phyloP scores from a whole-genome alignment of 23 red algal species.

The Gracilaria vermiculophylla region DNA sequence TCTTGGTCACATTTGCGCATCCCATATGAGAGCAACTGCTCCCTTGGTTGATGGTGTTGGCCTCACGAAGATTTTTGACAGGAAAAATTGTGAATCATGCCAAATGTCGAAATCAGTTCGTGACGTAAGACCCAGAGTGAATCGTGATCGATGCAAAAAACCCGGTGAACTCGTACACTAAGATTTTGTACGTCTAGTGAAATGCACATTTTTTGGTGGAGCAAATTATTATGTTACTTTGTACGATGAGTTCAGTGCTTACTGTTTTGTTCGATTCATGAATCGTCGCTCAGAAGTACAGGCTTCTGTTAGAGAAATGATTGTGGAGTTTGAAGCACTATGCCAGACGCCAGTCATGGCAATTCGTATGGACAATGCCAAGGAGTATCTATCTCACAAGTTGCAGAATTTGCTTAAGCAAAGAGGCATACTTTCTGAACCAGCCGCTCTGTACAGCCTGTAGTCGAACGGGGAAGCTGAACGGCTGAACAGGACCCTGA shows the following conservation, averaged over 20 bases:
- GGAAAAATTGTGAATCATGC: too few species aligned
- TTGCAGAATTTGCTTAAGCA: slow-evolving; percentile 23
- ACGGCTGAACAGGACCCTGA: slow-evolving; percentile 2
- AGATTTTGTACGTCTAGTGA: not conserved
- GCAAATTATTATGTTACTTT: slow-evolving; percentile 11
- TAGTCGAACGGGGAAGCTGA: slow-evolving; percentile 21
- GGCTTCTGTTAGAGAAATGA: slow-evolving; percentile 14
- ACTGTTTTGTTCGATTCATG: slow-evolving; percentile 17
- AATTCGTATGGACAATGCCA: slow-evolving; percentile 3
- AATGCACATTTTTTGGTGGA: not conserved
- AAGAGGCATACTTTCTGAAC: not conserved
- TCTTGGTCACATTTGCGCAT: too few species aligned
- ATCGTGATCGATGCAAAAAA: too few species aligned
- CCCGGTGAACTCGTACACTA: not conserved
- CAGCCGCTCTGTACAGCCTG: not conserved
- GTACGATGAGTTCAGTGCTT: not conserved
- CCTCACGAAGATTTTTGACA: too few species aligned
- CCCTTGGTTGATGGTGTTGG: too few species aligned
- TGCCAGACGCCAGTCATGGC: not conserved
- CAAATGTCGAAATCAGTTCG: too few species aligned
- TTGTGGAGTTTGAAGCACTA: not conserved
- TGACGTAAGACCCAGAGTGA: too few species aligned
- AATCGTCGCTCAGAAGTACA: slow-evolving; percentile 1
- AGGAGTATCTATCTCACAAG: not conserved
- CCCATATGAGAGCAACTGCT: too few species aligned